Conservation (phyloP, 345 rosid genomes). For the Syzygium aqueum region DNA sequence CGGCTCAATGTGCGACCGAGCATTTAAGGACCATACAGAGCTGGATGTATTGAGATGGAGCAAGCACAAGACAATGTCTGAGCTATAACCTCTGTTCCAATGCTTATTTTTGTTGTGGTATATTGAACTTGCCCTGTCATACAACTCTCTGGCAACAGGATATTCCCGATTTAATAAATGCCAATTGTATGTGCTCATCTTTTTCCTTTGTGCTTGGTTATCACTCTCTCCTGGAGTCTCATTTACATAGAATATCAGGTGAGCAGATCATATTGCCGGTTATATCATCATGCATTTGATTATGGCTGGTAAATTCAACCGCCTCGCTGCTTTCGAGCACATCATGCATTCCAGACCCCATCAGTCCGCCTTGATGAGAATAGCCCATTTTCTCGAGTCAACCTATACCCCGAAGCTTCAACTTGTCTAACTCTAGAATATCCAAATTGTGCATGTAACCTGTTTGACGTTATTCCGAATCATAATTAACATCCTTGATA, state of each 20-base stretch:
- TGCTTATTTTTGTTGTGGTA: background rate
- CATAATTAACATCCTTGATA: no score
- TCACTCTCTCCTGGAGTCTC: background rate
- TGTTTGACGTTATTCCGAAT: no score
- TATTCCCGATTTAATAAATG: background rate
- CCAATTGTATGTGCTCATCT: background rate
- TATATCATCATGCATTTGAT: background rate
- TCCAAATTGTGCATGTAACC: no score
- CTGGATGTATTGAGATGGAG: background rate
- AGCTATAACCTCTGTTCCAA: background rate
- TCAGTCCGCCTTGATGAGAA: no score
- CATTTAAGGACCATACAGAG: conserved; percentile 27
- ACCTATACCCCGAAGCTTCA: no score
- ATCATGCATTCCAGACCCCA: no score
- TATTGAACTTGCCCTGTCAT: background rate
- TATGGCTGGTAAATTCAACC: background rate
- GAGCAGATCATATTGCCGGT: background rate
- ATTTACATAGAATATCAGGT: background rate
- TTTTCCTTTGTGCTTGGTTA: background rate
- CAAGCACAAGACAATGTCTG: background rate
- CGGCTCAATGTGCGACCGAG: conserved; percentile 64
- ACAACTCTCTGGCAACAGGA: background rate
- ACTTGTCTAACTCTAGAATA: no score
- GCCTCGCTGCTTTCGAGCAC: background rate
- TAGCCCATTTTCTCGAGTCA: no score